Evolutionary conservation across 2,329 filamentous ascomycete genomes (phyloP), one percentile per base, ranked within the genome.

Genomic region (Claviceps sp.): DNA sequence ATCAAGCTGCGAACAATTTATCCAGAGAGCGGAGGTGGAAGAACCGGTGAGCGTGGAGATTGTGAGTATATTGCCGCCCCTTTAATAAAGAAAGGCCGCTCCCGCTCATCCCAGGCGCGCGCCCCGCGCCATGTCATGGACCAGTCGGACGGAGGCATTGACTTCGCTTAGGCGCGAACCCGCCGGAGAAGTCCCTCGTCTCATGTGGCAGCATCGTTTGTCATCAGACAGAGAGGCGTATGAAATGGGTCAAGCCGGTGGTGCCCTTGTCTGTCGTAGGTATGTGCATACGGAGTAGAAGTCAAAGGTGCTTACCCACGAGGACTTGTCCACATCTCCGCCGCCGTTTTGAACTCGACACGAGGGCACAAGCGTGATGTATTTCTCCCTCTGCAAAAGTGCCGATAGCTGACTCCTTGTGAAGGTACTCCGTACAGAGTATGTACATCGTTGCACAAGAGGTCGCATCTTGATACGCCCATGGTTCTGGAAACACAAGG

Each of bases 401-500:
- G 44, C 44, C 26, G 2, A 22, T 20, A 17, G 8, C 29, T 36
- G 34, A 47, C 17, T 22, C 16, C 43, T 22, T 34, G 16, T 7
- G 9, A 4, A 29, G 26, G 26, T 29, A 29, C 26, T 3, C 9
- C 3, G 29, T 34, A 11, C 29, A 34, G 26, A 29, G 26, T 29
- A 26, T 1, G 26, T 23, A 26, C 1, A 16, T 11, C 43, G 47
- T 49, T 34, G 34, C 47, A 50, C 51, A 34, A 34, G 36, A 40
- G 16, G 51, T 52, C 51, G 43, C 47, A 50, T 47, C 26, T 50
- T 22, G 47, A 52, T 17, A 52, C 47, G 37, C 37, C 23, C 29
- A 22, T 34, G 17, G 22, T 11, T 45, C 36, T 40, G 20, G 47
- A 49, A 23, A 16, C 40, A 52, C 50, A 45, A 36, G 46, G 38